A percentile compares a stretch with the other conserved stretches of the same genome.
phyloP scores from a whole-genome alignment of 345 rosid genomes.

The Combretum micranthum region DNA sequence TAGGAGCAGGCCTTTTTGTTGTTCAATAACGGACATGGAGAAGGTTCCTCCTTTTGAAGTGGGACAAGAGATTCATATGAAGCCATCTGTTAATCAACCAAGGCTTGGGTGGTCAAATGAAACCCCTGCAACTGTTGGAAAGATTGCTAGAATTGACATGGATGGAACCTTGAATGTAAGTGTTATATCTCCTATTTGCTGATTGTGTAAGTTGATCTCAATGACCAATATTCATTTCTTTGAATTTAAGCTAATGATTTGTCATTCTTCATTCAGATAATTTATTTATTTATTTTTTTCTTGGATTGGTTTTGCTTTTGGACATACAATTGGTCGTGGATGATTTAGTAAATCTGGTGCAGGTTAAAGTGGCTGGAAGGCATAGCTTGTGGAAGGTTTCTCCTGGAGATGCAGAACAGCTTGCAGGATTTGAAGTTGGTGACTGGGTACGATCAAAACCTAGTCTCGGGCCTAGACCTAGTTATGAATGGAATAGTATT shows the following conservation, averaged over 20 bases:
- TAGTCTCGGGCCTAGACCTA: conserved; percentile 81
- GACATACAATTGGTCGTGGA: conserved; percentile 3
- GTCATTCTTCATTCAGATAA: neutral
- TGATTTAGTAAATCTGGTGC: conserved; percentile 12
- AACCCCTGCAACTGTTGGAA: conserved; percentile 90
- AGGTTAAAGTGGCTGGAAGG: conserved; percentile 84
- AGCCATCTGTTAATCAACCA: conserved; percentile 76
- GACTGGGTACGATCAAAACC: conserved; percentile 98
- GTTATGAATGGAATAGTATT: conserved; percentile 85
- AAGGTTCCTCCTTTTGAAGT: conserved; percentile 80
- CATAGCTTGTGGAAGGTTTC: conserved; percentile 82
- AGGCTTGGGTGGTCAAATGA: conserved; percentile 97
- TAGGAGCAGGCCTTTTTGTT: conserved; percentile 79
- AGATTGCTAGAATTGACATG: conserved; percentile 82
- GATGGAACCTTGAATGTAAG: conserved; percentile 96
- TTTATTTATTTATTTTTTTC: neutral
- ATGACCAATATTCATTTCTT: neutral
- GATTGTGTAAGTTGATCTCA: neutral
- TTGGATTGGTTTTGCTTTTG: conserved; percentile 1
- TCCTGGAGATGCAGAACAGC: conserved; percentile 95
- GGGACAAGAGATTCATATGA: conserved; percentile 81
- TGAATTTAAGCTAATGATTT: neutral
- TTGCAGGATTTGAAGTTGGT: conserved; percentile 95
- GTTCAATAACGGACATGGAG: conserved; percentile 93
- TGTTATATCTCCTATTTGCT: conserved; percentile 2